Conservation (phyloP, 176 grass and related monocot genomes). For the Secale cereale region DNA sequence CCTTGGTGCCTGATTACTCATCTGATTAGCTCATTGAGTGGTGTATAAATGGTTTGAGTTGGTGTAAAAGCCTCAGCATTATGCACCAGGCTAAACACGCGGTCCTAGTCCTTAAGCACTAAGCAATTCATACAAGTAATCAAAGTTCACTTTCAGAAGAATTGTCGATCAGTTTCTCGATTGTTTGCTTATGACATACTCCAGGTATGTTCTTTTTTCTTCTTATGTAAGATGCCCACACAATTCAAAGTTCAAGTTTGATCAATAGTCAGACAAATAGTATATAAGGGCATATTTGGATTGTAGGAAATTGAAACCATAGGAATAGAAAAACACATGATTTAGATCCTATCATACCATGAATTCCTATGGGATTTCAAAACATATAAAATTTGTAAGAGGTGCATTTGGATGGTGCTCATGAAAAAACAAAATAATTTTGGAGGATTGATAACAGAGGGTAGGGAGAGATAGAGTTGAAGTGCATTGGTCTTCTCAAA, state of each 20-base stretch:
- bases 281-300: too few relatives aligned
- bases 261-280: background rate
- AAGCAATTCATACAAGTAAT: background rate
- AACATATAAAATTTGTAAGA: too few relatives aligned
- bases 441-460: too few relatives aligned
- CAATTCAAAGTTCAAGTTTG: background rate
- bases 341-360: too few relatives aligned
- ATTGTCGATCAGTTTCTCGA: background rate
- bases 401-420: too few relatives aligned
- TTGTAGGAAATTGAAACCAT: too few relatives aligned
- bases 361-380: too few relatives aligned
- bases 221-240: background rate
- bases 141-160: background rate
- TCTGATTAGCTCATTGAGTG: slow-evolving; percentile 17
- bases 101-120: slow-evolving; percentile 42
- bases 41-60: slow-evolving; percentile 18
- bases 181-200: slow-evolving; percentile 13
- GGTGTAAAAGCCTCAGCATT: slow-evolving; percentile 6
- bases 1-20: slow-evolving; percentile 2
- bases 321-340: too few relatives aligned
- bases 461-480: too few relatives aligned
- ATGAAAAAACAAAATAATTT: too few relatives aligned
- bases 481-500: too few relatives aligned
- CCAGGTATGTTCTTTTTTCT: background rate
- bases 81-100: background rate